phyloP scores from a whole-genome alignment of 2,329 filamentous ascomycete species.

The Ilyonectria sp. region DNA sequence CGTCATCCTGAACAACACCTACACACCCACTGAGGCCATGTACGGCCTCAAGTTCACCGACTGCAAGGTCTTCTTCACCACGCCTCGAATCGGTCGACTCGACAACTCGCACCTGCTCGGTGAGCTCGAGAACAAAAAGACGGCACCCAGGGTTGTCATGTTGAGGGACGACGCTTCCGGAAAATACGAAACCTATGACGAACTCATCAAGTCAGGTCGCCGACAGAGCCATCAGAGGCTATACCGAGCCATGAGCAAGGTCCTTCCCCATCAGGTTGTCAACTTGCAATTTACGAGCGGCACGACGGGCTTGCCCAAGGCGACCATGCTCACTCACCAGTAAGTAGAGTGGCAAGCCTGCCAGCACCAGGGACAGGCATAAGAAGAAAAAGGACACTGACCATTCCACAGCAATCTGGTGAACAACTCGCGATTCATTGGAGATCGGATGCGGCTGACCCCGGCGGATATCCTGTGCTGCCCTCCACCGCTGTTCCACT shows the following conservation, averaged over 20 bases:
- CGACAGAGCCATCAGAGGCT: slow-evolving; percentile 65
- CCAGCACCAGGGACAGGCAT: background rate
- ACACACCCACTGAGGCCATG: slow-evolving; percentile 80
- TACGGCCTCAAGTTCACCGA: slow-evolving; percentile 81
- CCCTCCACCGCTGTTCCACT: slow-evolving; percentile 88
- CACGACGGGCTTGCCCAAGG: slow-evolving; percentile 82
- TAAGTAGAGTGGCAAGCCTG: slow-evolving; percentile 53
- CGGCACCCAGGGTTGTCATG: slow-evolving; percentile 70
- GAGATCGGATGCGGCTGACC: slow-evolving; percentile 80
- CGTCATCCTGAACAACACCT: slow-evolving; percentile 87
- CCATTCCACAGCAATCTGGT: slow-evolving; percentile 64
- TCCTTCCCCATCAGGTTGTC: slow-evolving; percentile 77
- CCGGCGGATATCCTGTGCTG: slow-evolving; percentile 81
- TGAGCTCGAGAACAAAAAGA: slow-evolving; percentile 63
- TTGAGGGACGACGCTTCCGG: slow-evolving; percentile 66
- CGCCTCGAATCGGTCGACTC: slow-evolving; percentile 75
- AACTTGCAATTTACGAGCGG: slow-evolving; percentile 84
- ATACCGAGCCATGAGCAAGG: slow-evolving; percentile 66
- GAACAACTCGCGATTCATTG: slow-evolving; percentile 80
- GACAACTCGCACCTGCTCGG: slow-evolving; percentile 74
- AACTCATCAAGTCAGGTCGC: slow-evolving; percentile 68
- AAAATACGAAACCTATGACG: slow-evolving; percentile 72
- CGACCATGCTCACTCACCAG: slow-evolving; percentile 82
- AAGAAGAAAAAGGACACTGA: slow-evolving; percentile 26
- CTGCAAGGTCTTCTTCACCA: slow-evolving; percentile 82